Evolutionary conservation across 2,329 filamentous ascomycete species (phyloP), one percentile per base, ranked within the genome.

Genomic region (Colletotrichum incanum): DNA sequence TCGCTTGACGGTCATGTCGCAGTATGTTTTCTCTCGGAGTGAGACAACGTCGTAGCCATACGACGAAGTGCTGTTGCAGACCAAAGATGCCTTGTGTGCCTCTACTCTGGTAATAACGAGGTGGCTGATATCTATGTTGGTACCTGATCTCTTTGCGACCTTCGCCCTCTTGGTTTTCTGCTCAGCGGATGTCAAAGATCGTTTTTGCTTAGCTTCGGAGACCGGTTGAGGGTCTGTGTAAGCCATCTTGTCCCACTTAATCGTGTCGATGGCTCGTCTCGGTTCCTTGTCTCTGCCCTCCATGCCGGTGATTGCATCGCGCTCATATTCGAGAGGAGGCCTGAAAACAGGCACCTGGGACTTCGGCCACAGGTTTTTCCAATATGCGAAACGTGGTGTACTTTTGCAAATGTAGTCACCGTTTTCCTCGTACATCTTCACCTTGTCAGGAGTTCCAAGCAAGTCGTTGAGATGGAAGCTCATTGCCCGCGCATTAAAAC

Each of bases 1-100:
- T 54, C 76, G 68, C 60, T 78, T 77, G 9, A 72, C 67, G 3
- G 73, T 72, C 79, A 82, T 82, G 62, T 82, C 78, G 71, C 80
- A 82, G 69, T 79, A 81, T 8, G 79, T 20, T 3, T 73, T 73
- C 66, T 82, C 79, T 5, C 66, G 63, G 16, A 75, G 63, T 9
- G 79, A 80, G 31, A 80, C 78, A 34, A 80, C 78, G 64, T 81
- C 79, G 14, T 79, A 80, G 11, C 80, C 80, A 5, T 75, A 71
- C 41, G 79, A 80, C 7, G 69, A 78, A 8, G 69, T 45, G 34
- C 73, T 76, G 70, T 78, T 67, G 72, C 80, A 82, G 11, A 82
- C 75, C 61, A 77, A 73, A 16, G 65, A 76, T 18, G 80, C 80
- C 60, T 74, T 79, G 64, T 81, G 79, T n/a, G 56, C 63, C n/a